phyloP scores from a whole-genome alignment of 805 yeast genomes.

The Starmerella cellae region DNA sequence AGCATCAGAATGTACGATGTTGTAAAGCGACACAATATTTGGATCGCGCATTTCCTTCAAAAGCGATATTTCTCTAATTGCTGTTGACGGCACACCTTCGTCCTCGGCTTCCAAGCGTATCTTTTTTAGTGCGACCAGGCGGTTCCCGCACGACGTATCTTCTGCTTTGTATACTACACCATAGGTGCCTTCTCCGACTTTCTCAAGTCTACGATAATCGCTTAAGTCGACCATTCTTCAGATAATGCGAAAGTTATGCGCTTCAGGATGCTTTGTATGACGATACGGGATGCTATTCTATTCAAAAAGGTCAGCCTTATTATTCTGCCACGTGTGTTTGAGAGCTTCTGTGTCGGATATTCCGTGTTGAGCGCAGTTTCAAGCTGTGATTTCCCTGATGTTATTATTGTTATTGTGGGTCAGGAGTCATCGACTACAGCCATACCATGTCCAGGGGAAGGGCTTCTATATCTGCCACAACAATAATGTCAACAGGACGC shows the following conservation, averaged over 20 bases:
- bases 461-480: too few species aligned
- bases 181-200: conserved; percentile 94
- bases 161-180: conserved; percentile 96
- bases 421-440: too few species aligned
- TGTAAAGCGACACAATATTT: conserved; percentile 79
- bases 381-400: too few species aligned
- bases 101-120: conserved; percentile 92
- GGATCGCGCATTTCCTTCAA: conserved; percentile 89
- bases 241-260: neutral
- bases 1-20: conserved; percentile 87
- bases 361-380: too few species aligned
- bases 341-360: too few species aligned
- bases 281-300: too few species aligned
- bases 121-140: conserved; percentile 92
- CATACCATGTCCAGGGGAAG: too few species aligned
- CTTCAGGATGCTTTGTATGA: neutral
- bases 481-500: too few species aligned
- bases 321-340: too few species aligned
- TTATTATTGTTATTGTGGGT: too few species aligned
- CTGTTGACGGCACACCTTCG: conserved; percentile 98
- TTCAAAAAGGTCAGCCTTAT: too few species aligned
- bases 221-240: conserved; percentile 75
- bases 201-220: conserved; percentile 86
- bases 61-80: conserved; percentile 88
- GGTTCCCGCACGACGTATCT: conserved; percentile 74